Percentiles rank a stretch among this genome's conserved stretches.
Evolutionary conservation across 148 eudicot genomes (phyloP).

Genomic region (Fagopyrum homotropicum): DNA sequence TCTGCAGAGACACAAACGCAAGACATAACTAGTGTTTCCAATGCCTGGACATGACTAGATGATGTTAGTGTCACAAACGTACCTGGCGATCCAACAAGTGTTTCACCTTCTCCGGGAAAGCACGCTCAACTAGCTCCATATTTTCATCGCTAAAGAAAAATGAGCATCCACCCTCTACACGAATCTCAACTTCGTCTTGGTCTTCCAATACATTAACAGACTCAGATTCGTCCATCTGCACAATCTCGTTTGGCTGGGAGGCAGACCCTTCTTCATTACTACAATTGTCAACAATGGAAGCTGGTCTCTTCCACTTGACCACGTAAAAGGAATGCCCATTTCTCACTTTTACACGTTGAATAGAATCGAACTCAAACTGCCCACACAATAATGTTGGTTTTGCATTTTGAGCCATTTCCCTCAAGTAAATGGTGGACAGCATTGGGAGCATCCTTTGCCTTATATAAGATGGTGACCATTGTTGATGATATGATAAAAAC

Average conservation of each 20-base stretch:
- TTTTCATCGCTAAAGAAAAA: slow-evolving; percentile 71
- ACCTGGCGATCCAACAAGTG: slow-evolving; percentile 64
- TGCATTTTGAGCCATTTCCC: slow-evolving; percentile 54
- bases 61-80: background rate
- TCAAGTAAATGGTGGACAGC: slow-evolving; percentile 70
- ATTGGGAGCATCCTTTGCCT: slow-evolving; percentile 68
- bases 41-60: no score
- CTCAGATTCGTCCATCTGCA: slow-evolving; percentile 28
- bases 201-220: slow-evolving; percentile 44
- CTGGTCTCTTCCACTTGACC: slow-evolving; percentile 70
- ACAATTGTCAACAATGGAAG: slow-evolving; percentile 17
- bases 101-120: slow-evolving; percentile 59
- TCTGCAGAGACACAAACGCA: slow-evolving; percentile 26
- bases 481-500: slow-evolving; percentile 51
- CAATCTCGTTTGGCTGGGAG: slow-evolving; percentile 23
- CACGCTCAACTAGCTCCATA: slow-evolving; percentile 61
- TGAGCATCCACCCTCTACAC: slow-evolving; percentile 40
- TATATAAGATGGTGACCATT: slow-evolving; percentile 82
- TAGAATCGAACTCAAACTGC: slow-evolving; percentile 65
- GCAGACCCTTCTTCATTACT: slow-evolving; percentile 27
- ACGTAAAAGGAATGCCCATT: slow-evolving; percentile 56
- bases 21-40: background rate
- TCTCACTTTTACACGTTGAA: slow-evolving; percentile 70
- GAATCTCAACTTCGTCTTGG: slow-evolving; percentile 41
- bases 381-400: slow-evolving; percentile 42